Evolutionary conservation across 2,329 filamentous ascomycete species (phyloP).

Genomic region (Dryadomyces quercus-mongolicae): DNA sequence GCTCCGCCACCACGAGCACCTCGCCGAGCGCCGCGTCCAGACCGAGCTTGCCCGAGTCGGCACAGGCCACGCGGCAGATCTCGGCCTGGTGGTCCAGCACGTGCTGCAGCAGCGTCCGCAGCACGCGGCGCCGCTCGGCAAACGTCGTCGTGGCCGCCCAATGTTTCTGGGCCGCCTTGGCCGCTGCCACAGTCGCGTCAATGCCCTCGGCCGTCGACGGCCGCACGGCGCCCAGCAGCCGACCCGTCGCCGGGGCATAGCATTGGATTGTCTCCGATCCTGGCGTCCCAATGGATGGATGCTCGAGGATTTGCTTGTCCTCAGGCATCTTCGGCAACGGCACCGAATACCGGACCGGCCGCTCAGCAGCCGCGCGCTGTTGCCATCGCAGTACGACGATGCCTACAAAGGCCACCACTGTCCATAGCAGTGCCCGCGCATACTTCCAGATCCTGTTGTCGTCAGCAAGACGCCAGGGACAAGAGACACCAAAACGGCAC

Average conservation of each 20-base stretch:
- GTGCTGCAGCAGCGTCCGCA: slow-evolving; percentile 69
- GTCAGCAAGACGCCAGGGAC: not conserved
- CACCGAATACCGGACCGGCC: slow-evolving; percentile 46
- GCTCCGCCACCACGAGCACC: slow-evolving; percentile 87
- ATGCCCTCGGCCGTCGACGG: slow-evolving; percentile 67
- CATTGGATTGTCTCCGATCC: slow-evolving; percentile 64
- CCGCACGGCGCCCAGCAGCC: slow-evolving; percentile 66
- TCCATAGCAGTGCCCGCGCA: slow-evolving; percentile 5
- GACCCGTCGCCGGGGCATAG: slow-evolving; percentile 81
- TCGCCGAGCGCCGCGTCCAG: slow-evolving; percentile 90
- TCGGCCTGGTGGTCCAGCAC: slow-evolving; percentile 81
- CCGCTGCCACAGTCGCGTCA: slow-evolving; percentile 63
- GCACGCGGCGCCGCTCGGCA: slow-evolving; percentile 60
- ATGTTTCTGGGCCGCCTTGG: slow-evolving; percentile 58
- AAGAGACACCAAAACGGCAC: not conserved
- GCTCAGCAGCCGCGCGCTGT: slow-evolving; percentile 16
- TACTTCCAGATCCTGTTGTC: not conserved
- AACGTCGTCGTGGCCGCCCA: slow-evolving; percentile 74
- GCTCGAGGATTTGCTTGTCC: slow-evolving; percentile 30
- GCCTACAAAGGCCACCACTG: slow-evolving; percentile 1
- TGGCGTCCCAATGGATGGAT: slow-evolving; percentile 39
- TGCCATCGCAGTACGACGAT: slow-evolving; percentile 13
- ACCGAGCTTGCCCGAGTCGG: slow-evolving; percentile 94
- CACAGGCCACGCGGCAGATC: slow-evolving; percentile 73
- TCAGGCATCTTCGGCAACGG: slow-evolving; percentile 48